Base-by-base conservation (phyloP, 2,329 filamentous ascomycete genomes). In the Ceratocystis albifundus region DNA sequence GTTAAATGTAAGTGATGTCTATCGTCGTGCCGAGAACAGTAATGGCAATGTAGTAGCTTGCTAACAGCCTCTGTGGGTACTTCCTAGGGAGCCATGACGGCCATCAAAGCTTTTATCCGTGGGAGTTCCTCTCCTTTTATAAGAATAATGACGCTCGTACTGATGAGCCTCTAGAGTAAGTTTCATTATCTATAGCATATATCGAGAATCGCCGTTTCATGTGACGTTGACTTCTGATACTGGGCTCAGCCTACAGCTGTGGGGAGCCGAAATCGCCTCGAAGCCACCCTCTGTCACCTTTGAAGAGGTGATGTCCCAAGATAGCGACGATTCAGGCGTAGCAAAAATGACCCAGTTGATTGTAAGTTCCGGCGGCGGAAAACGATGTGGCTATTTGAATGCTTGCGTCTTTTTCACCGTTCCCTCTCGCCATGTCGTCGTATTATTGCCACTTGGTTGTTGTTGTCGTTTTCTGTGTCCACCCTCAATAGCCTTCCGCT, bases 31-130 rank as follows among this genome's bases (percentile, higher is more conserved):
- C 4, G 10, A 41, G 10, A 15, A 15, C 12, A 41, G 12, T 3
- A 4, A 41, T 15, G 36, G 12, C 3, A 4, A 41, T 15, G 36
- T 41, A 12, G 10, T 15, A 4, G 36, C 36, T 32, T 4, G 61
- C 68, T 70, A 66, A 68, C 41, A 57, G 10, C 4, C 12, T 1
- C 15, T 20, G 15, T 22, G 4, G 28, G 10, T n/a, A 7, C 64
- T n/a, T 5, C 15, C 15, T n/a, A 89, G 87, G 87, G 87, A 80
- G 81, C 66, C 78, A 80, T 68, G 86, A 88, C 72, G 79, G 79
- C 1, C 91, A 96, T 74, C 72, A 78, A 57, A 91, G 88, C 74
- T 75, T 78, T 28, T 95, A 91, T 72, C 73, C 79, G 0, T 86
- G 82, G 80, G 74, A 80, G 2, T 89, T 88, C 78, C 77, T 89